Conservation (phyloP, 2,329 filamentous ascomycete species). For the Pezicula carpinea region DNA sequence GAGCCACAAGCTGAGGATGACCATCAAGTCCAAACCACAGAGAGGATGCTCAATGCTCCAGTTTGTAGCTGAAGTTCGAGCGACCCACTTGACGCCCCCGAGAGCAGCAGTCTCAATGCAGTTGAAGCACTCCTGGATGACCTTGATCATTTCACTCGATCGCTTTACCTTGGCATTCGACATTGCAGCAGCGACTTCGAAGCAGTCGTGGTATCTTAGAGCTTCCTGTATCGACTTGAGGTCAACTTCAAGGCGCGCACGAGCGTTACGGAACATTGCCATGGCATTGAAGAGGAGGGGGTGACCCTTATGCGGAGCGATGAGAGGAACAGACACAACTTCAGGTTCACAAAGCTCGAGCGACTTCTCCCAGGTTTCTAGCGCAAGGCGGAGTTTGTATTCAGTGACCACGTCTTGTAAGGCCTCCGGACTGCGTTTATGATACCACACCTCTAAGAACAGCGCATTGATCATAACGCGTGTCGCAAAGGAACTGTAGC, state of each 20-base stretch:
- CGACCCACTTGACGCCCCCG: constrained; percentile 95
- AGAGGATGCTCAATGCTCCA: constrained; percentile 99
- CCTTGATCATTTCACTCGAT: constrained; percentile 95
- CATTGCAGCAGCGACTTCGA: constrained; percentile 96
- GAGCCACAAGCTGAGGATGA: constrained; percentile 95
- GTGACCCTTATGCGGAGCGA: constrained; percentile 91
- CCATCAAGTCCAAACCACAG: constrained; percentile 94
- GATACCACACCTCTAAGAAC: constrained; percentile 98
- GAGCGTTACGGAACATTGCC: constrained; percentile 93
- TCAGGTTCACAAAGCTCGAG: constrained; percentile 91
- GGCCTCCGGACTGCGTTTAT: constrained; percentile 97
- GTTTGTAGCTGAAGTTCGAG: constrained; percentile 94
- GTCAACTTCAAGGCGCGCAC: constrained; percentile 88
- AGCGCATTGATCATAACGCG: constrained; percentile 98
- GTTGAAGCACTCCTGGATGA: constrained; percentile 95
- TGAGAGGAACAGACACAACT: constrained; percentile 80
- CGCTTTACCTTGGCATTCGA: constrained; percentile 91
- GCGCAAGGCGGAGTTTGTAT: constrained; percentile 90
- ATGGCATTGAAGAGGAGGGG: constrained; percentile 97
- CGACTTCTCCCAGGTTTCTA: constrained; percentile 99
- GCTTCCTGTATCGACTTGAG: constrained; percentile 92
- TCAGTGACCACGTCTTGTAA: constrained; percentile 96
- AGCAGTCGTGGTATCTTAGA: constrained; percentile 92
- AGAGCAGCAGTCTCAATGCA: constrained; percentile 94
- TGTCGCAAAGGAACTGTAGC: constrained; percentile 94